Base-by-base conservation (phyloP, 2,329 filamentous ascomycete genomes). In the Parafenestella ontariensis region DNA sequence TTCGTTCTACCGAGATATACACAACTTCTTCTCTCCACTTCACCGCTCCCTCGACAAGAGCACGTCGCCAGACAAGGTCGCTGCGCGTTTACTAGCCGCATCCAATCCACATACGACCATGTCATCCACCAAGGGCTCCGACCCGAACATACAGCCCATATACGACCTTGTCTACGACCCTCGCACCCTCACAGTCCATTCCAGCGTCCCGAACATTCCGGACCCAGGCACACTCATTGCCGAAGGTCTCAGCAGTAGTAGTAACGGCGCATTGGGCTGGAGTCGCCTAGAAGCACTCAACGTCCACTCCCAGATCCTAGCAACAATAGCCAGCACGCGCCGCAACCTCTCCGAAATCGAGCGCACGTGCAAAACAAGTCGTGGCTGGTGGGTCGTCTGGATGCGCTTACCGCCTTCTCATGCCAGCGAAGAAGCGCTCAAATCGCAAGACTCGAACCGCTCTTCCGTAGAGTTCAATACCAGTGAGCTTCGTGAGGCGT, bases 381-480 rank as follows among this genome's bases (percentile, higher is more conserved):
- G 86, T n/a, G 84, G 84, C 6, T 89, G 86, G 86, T 89, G 86
- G 86, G 79, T 89, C 2, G 82, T 87, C 20, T 89, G 86, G 86
- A 82, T 88, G 71, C 80, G 84, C 8, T 71, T 87, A 0, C 72
- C 73, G 0, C 72, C 73, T 3, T 72, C 70, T 0, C 54, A 63
- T 9, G 37, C 43, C 40, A 48, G 21, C 24, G 48, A 33, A 34
- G 59, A 64, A 21, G 49, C 47, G 1, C 41, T 45, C 7, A 20
- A 52, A 37, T 33, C 47, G 29, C 13, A 53, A 5, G 46, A 58
- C 26, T 23, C 50, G 5, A 45, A 56, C 11, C 54, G 42, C 10
- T 51, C 45, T 1, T 61, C 63, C 0, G 52, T 54, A 3, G 61
- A 64, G 13, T 75, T 69, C 52, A 63, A 70, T 34, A 63, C 67